phyloP scores from a whole-genome alignment of 2,329 filamentous ascomycete species.

The Curvularia hawaiiensis region DNA sequence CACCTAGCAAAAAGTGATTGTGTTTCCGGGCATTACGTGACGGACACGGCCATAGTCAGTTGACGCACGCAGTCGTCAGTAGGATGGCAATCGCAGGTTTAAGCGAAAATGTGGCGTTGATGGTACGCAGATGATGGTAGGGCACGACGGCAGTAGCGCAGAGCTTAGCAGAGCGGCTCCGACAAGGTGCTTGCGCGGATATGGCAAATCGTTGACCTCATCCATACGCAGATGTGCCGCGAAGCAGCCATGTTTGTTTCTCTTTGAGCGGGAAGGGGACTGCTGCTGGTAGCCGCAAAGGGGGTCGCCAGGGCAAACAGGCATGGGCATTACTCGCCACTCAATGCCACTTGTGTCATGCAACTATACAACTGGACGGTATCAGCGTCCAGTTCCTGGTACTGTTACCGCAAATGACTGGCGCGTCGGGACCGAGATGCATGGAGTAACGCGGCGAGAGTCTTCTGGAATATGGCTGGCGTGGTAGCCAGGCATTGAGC shows the following conservation, averaged over 20 bases:
- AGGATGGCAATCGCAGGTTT: slow-evolving; percentile 8
- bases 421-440: slow-evolving; percentile 1
- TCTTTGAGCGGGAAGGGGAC: neutral
- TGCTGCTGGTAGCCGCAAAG: neutral
- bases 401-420: slow-evolving; percentile 4
- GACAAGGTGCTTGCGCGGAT: slow-evolving; percentile 17
- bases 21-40: slow-evolving; percentile 1
- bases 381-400: slow-evolving; percentile 2
- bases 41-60: neutral
- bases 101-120: slow-evolving; percentile 18
- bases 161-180: slow-evolving; percentile 21
- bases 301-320: neutral
- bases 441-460: slow-evolving; percentile 15
- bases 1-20: neutral
- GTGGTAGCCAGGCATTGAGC: slow-evolving; percentile 3
- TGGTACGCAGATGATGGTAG: slow-evolving; percentile 17
- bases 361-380: neutral
- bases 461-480: slow-evolving; percentile 24
- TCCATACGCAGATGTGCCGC: slow-evolving; percentile 9
- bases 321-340: slow-evolving; percentile 1
- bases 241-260: slow-evolving; percentile 4
- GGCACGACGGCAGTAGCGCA: slow-evolving; percentile 21
- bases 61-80: slow-evolving; percentile 10
- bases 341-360: neutral
- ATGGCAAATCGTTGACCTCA: slow-evolving; percentile 17